Conservation (phyloP, 306 rosid species). For the Sicyos edulis region DNA sequence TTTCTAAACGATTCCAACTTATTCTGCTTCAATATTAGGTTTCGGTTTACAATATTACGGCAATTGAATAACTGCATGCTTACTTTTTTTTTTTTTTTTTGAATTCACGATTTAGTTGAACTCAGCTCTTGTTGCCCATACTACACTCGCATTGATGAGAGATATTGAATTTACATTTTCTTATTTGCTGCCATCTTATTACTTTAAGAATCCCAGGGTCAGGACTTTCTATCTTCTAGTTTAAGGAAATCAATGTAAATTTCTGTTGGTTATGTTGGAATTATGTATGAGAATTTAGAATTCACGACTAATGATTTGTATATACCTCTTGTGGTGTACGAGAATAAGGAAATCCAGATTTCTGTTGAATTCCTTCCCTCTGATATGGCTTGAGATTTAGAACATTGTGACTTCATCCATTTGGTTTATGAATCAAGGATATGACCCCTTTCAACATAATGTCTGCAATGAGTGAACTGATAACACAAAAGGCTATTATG, state of each 20-base stretch:
- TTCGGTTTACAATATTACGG: not conserved
- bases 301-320: not conserved
- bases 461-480: slow-evolving; percentile 1
- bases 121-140: too few species aligned
- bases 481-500: not conserved
- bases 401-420: not conserved
- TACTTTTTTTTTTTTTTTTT: not conserved
- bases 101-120: too few species aligned
- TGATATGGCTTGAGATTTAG: slow-evolving; percentile 8
- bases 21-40: not conserved
- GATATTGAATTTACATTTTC: not conserved
- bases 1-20: not conserved
- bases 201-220: not conserved
- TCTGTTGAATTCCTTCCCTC: not conserved
- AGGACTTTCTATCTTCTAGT: not conserved
- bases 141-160: not conserved
- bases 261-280: not conserved
- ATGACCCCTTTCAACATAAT: not conserved
- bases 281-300: not conserved
- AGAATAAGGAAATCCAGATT: not conserved
- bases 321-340: not conserved
- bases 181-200: not conserved
- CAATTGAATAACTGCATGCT: slow-evolving; percentile 10
- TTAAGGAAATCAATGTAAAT: not conserved
- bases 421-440: not conserved